Base-by-base conservation (phyloP, 306 rosid genomes). In the Styphnolobium japonicum region DNA sequence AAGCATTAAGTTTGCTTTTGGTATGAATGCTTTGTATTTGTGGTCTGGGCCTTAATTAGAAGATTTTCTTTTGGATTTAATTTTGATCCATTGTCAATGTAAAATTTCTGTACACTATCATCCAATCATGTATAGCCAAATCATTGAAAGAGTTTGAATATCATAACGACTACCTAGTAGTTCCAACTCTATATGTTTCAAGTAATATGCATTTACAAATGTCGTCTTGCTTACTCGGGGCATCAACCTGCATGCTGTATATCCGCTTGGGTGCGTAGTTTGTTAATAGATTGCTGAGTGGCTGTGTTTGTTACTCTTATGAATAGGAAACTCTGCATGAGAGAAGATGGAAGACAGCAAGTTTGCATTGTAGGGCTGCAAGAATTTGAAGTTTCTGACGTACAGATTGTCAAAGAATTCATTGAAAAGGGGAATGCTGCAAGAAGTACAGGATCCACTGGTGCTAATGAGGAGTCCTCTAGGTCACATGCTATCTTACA, bases 381-480 rank as follows among this genome's bases (percentile, higher is more conserved):
- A 89, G 99, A 95, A 88, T 95, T 95, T 89, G 99, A 95, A 84
- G 99, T 95, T 81, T 95, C 96, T 82, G 99, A 95, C 77, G 97
- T 93, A 84, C 98, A 93, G 79, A 87, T 95, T 75, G 99, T 95
- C n/a, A 93, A 89, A 90, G 99, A 95, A 76, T 95, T 82, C 82
- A 95, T 95, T 68, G 99, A 95, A 78, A 90, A 83, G 83, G 99
- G 99, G 23, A 93, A 93, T 87, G 89, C 98, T 51, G 78, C 98
- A 39, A 87, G 99, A 84, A 95, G 96, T 85, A 95, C 98, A 6
- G 99, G 99, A 49, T 90, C 99, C 65, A 95, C 99, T 27, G 99
- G 98, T 81, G 99, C 99, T 21, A 95, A 95, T 86, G 99, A 93
- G 86, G 99, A 95, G 87, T 95, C 99, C 75, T 95, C 99, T 29